These are phyloP conservation scores for Phytophthora agathidicida DNA, from an alignment of 352 stramenopile genomes.

Conservation along the genomic window DNA sequence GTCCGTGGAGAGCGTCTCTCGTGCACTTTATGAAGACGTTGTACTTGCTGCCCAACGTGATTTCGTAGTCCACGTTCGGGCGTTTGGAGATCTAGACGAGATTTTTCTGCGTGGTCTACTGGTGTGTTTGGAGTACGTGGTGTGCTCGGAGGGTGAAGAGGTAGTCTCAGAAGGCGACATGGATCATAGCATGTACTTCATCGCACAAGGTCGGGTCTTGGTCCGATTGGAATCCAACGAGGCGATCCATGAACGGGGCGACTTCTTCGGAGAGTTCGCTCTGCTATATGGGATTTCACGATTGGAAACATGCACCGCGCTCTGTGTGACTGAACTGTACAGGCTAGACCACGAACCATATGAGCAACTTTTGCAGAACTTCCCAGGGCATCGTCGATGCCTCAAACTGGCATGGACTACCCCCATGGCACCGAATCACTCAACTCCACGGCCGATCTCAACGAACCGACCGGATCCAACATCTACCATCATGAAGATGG, in stretches of 20 bases:
- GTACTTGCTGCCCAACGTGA: slow-evolving; percentile 52
- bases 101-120: slow-evolving; percentile 66
- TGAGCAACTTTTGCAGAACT: slow-evolving; percentile 66
- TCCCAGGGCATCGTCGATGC: slow-evolving; percentile 58
- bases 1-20: slow-evolving; percentile 51
- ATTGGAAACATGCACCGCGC: slow-evolving; percentile 62
- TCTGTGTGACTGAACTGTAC: slow-evolving; percentile 67
- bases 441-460: neutral
- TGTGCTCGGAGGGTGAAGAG: slow-evolving; percentile 70
- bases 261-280: slow-evolving; percentile 65
- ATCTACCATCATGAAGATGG: neutral
- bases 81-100: slow-evolving; percentile 60
- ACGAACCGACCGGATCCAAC: neutral
- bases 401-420: slow-evolving; percentile 65
- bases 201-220: slow-evolving; percentile 60
- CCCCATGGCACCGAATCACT: neutral
- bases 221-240: slow-evolving; percentile 56
- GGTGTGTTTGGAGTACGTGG: slow-evolving; percentile 59
- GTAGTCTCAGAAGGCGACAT: slow-evolving; percentile 67
- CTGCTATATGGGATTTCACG: slow-evolving; percentile 45
- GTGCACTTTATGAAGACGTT: slow-evolving; percentile 57
- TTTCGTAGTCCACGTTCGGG: slow-evolving; percentile 55
- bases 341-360: slow-evolving; percentile 72
- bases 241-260: slow-evolving; percentile 55
- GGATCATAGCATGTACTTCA: slow-evolving; percentile 51